phyloP scores from a whole-genome alignment of 495 filamentous ascomycete genomes.

The Penicillium ucsense region DNA sequence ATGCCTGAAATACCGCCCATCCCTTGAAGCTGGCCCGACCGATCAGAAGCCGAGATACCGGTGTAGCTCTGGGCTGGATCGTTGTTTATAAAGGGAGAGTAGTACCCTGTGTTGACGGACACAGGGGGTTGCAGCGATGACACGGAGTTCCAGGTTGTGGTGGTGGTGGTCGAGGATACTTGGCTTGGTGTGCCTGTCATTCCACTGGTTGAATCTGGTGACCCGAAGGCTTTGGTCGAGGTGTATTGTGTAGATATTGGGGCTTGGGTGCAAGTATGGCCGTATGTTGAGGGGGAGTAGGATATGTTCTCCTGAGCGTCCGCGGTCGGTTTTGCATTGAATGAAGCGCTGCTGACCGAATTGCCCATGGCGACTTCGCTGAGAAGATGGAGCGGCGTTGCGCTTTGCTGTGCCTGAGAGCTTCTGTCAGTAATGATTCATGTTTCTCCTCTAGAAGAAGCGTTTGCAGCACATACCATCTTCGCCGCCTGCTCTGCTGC shows the following conservation, averaged over 20 bases:
- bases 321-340: neutral
- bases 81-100: conserved; percentile 6
- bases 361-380: conserved; percentile 60
- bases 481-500: neutral
- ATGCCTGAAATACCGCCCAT: conserved; percentile 10
- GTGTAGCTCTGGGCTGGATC: conserved; percentile 3
- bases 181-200: neutral
- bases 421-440: no score
- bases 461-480: no score
- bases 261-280: neutral
- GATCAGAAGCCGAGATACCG: neutral
- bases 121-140: conserved; percentile 4
- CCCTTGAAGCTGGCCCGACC: neutral
- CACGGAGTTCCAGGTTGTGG: conserved; percentile 4
- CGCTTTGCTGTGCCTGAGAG: neutral
- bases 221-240: neutral
- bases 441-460: neutral
- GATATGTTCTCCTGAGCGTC: neutral
- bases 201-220: neutral
- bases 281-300: conserved; percentile 4
- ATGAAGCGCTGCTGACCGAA: conserved; percentile 10
- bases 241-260: neutral
- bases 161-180: neutral
- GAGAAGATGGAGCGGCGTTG: conserved; percentile 30
- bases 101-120: conserved; percentile 1